Evolutionary conservation across 768 basidiomycete genomes (phyloP), one percentile per base, ranked within the genome.

Genomic region (Suillus placidus): DNA sequence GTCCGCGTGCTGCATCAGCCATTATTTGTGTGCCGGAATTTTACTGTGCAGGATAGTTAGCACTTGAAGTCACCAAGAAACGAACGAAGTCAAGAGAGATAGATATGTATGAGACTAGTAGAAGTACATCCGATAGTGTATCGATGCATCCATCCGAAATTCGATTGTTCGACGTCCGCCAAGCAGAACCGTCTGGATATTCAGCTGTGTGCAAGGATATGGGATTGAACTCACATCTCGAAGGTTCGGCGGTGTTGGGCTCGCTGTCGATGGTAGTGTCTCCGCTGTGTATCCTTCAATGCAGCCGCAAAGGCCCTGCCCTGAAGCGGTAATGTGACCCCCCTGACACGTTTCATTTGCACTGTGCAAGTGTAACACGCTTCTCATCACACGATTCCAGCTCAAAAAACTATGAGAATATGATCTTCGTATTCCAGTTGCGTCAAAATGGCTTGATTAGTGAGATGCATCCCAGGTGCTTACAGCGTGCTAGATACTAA

Each of bases 1-100:
- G 92, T 78, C 93, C 93, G 78, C 94, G 91, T 79, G 88, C 90
- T 79, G 93, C 92, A 79, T 95, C 94, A 83, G 94, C 93, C 93
- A 94, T 94, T 74, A 61, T 54, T 71, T 67, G 64, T 72, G 68
- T 72, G 67, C 65, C 62, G 26, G 62, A 52, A 63, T 64, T 69
- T 55, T 72, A 67, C 79, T 77, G 58, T 42, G 60, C 64, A 60
- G 49, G 60, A 65, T 76, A 76, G 70, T 79, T 72, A 75, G 70
- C 68, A 70, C 64, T 40, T 58, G 34, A 56, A 35, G 34, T 20
- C n/a, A 45, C 30, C 5, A 49, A 34, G 49, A n/a, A 42, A 38
- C 30, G 60, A 57, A 32, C 26, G 7, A 64, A 54, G 60, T 16
- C n/a, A 61, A 56, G 42, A 40, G 40, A 38, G 16, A 5, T 23